phyloP scores from a whole-genome alignment of 257 asterid genomes.

The Jasminum sambac region DNA sequence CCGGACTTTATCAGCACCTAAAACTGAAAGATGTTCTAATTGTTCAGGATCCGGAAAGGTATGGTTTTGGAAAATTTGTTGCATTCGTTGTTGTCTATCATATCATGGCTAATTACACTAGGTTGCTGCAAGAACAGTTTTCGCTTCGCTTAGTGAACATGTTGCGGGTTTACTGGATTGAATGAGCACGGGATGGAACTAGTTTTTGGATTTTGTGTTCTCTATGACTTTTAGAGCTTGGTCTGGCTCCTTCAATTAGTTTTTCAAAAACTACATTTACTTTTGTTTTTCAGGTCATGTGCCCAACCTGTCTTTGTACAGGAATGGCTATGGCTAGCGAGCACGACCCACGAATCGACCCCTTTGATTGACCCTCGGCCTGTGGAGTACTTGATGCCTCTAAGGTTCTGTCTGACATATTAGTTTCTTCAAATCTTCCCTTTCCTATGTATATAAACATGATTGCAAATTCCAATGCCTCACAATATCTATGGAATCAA shows the following conservation, averaged over 20 bases:
- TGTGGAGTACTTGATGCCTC: neutral
- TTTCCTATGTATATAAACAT: neutral
- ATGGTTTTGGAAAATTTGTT: constrained; percentile 15
- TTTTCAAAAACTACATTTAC: neutral
- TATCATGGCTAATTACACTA: neutral
- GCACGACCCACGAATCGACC: constrained; percentile 92
- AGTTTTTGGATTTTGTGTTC: neutral
- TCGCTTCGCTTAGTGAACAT: neutral
- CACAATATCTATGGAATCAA: neutral
- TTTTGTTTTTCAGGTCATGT: constrained; percentile 71
- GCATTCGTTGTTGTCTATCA: neutral
- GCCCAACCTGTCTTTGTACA: constrained; percentile 96
- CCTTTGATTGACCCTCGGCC: constrained; percentile 52
- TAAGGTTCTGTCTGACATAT: neutral
- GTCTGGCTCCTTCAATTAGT: neutral
- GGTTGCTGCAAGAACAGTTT: neutral
- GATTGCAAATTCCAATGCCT: neutral
- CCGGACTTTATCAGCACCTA: constrained; percentile 63
- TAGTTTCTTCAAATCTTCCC: neutral
- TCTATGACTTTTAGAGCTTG: neutral
- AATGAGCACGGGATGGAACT: neutral
- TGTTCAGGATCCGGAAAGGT: constrained; percentile 99
- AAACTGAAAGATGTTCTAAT: constrained; percentile 82
- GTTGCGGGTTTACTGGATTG: neutral
- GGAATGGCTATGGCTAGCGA: constrained; percentile 99